Conservation (phyloP, 1,284 basidiomycete species). For the Pseudozyma pruni region DNA sequence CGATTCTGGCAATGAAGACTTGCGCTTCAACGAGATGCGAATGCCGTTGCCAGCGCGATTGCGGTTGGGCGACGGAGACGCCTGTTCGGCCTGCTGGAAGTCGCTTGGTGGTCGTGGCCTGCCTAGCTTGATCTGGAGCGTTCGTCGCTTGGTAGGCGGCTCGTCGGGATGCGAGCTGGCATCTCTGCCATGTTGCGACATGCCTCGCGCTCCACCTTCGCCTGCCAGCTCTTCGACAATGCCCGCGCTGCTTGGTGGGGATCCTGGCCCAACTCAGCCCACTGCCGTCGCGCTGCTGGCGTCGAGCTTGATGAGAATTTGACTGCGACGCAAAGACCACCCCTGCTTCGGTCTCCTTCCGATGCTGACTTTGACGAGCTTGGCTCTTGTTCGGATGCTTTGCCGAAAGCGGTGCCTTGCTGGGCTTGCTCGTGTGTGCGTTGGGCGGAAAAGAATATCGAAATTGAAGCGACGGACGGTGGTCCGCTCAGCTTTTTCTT, state of each 20-base stretch:
- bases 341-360: background rate
- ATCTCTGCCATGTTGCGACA: constrained; percentile 35
- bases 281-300: background rate
- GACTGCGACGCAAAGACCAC: constrained; percentile 1
- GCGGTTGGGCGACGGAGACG: constrained; percentile 33
- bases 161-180: constrained; percentile 35
- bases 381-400: background rate
- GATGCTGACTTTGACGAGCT: constrained; percentile 4
- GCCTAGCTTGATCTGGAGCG: constrained; percentile 46
- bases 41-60: constrained; percentile 13
- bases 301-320: background rate
- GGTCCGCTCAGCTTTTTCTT: no score
- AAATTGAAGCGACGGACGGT: no score
- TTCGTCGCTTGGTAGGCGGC: constrained; percentile 28
- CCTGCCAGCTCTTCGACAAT: background rate
- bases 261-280: no score
- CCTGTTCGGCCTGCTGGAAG: constrained; percentile 13
- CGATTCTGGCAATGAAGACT: constrained; percentile 18
- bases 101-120: constrained; percentile 25
- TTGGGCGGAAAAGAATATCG: background rate
- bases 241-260: background rate
- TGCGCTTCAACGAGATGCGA: constrained; percentile 47
- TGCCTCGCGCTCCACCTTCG: constrained; percentile 4
- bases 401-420: constrained; percentile 11
- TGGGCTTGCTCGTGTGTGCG: constrained; percentile 8